Evolutionary conservation across 2,329 filamentous ascomycete species (phyloP), one percentile per base, ranked within the genome.

Genomic region (Fusarium devonianum): DNA sequence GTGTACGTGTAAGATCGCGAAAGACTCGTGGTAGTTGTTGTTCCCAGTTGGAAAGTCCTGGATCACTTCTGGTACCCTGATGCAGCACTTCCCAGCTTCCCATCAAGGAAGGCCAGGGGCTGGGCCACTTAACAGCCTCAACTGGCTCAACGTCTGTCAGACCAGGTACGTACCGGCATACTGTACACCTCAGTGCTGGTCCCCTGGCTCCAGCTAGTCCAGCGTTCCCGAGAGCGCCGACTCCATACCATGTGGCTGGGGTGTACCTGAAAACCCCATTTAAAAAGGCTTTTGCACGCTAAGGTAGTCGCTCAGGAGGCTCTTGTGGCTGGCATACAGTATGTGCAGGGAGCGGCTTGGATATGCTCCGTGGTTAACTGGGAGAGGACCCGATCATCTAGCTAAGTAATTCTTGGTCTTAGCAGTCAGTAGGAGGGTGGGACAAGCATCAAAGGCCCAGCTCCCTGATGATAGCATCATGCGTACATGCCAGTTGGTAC

Each of bases 301-400:
- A n/a, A n/a, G n/a, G n/a, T n/a, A 62, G 38, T 50, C 35, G 25
- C 17, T 46, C 14, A n/a, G 21, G 14, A 23, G n/a, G 29, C 29
- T 41, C 22, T 46, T 61, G 61, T 64, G 61, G 61, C 61, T 64
- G 50, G 49, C 58, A 56, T 39, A 53, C 55, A 56, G 55, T 58
- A 43, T 48, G n/a, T n/a, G n/a, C n/a, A n/a, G n/a, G n/a, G n/a
- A n/a, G n/a, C n/a, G n/a, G n/a, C n/a, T n/a, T n/a, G n/a, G n/a
- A n/a, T n/a, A n/a, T n/a, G n/a, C n/a, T n/a, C n/a, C n/a, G n/a
- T n/a, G n/a, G 25, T 30, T 16, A 8, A 28, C 19, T n/a, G 21
- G 13, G 25, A 11, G 25, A 26, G 18, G 21, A 37, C n/a, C 33
- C 42, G n/a, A n/a, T n/a, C n/a, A n/a, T n/a, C n/a, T n/a, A n/a